Conservation (phyloP, 2,329 filamentous ascomycete species). For the Cladosporium sp. region DNA sequence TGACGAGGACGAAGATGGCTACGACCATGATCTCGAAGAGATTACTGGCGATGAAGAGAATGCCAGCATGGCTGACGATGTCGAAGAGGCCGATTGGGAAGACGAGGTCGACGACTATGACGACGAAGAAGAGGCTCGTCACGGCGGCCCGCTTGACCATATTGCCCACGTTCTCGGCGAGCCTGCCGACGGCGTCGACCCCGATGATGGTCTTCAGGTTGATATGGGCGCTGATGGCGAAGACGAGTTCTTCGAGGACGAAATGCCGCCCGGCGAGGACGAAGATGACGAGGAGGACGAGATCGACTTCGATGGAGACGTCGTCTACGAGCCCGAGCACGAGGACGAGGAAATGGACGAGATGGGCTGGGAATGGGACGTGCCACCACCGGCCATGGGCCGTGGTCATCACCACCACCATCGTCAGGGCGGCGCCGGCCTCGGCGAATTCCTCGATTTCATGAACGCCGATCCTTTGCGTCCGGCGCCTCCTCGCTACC, state of each 20-base stretch:
- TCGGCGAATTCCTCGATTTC: constrained; percentile 25
- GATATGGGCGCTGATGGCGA: constrained; percentile 40
- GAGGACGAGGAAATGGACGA: constrained; percentile 35
- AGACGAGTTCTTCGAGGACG: constrained; percentile 50
- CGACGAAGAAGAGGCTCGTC: constrained; percentile 38
- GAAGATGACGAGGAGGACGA: constrained; percentile 51
- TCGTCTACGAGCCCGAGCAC: constrained; percentile 49
- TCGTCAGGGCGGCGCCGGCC: constrained; percentile 14
- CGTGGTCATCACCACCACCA: constrained; percentile 20
- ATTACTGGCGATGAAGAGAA: constrained; percentile 44
- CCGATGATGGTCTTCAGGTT: constrained; percentile 26
- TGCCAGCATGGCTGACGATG: constrained; percentile 38
- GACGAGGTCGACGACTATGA: constrained; percentile 37
- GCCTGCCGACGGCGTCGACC: constrained; percentile 31
- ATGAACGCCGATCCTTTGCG: constrained; percentile 19
- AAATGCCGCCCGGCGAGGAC: constrained; percentile 52
- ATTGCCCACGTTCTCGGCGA: constrained; percentile 36
- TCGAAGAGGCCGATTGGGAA: constrained; percentile 40
- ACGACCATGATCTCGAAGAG: constrained; percentile 54
- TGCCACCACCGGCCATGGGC: constrained; percentile 3
- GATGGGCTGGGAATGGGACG: constrained; percentile 10
- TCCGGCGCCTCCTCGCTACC: constrained; percentile 9
- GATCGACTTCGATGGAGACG: constrained; percentile 62
- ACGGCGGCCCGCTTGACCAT: constrained; percentile 29
- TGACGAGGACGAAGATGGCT: constrained; percentile 49